Base-by-base conservation (phyloP, 192 early-diverging fungal species). In the Dissophora globulifera region DNA sequence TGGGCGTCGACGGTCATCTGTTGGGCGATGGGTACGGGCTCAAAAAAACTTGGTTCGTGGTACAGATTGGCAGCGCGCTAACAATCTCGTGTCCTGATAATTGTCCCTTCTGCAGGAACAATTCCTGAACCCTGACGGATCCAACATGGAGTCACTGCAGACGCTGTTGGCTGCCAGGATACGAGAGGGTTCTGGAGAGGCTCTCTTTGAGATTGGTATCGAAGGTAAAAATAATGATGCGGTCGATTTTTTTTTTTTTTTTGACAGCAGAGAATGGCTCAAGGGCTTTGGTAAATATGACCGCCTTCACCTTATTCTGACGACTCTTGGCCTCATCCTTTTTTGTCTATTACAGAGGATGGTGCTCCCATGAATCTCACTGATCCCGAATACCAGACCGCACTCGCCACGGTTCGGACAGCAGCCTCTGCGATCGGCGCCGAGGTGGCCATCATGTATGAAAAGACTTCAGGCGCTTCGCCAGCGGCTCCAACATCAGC, bases 121-220 rank as follows among this genome's bases (percentile, higher is more conserved):
- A 41, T 69, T 86, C 19, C n/a, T 87, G 46, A 53, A 81, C 35
- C 67, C 69, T 0, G 72, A 74, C 20, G 64, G 79, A 23, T 78
- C 72, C 19, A 85, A 89, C 27, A 63, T 80, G n/a, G 57, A 67
- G 60, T 85, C 69, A 13, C 56, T 89, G 10, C 54, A 71, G 35
- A 62, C 60, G 15, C 53, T 82, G 46, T 38, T 93, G 16, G 51
- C 42, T 9, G 33, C 56, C 15, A 83, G 84, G 55, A 81, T 93
- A 62, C 64, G 65, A 41, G 83, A 86, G 51, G 87, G 84, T 26
- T 67, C 79, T 22, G 95, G 95, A 30, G 93, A 96, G 83, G 78
- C 86, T 0, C 63, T 96, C 15, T 81, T 95, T 26, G 93, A 93
- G 69, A 75, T 95, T 46, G 93, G 93, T 5, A 31, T 87, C 17